A percentile compares a stretch with the other conserved stretches of the same genome.
phyloP scores from a whole-genome alignment of 2,329 filamentous ascomycete species.

The Pseudomassariella vexata region DNA sequence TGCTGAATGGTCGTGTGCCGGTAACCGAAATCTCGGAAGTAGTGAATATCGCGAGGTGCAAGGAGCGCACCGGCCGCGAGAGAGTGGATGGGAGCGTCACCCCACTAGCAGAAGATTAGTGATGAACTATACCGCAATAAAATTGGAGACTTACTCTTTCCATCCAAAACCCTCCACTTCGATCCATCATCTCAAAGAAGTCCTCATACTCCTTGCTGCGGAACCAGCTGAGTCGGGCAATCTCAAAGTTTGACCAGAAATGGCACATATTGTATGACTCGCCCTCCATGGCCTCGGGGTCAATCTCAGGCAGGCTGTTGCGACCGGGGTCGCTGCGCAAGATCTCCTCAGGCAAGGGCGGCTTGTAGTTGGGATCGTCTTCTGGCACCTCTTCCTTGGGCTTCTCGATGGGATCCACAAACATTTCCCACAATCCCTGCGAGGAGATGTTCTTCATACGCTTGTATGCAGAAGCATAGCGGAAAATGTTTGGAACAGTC shows the following conservation, averaged over 20 bases:
- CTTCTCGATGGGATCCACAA: conserved; percentile 70
- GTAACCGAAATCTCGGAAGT: conserved; percentile 98
- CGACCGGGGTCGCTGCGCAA: conserved; percentile 67
- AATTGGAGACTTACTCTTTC: conserved; percentile 62
- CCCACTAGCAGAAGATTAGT: conserved; percentile 71
- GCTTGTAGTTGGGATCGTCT: conserved; percentile 60
- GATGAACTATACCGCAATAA: conserved; percentile 28
- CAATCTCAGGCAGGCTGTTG: conserved; percentile 70
- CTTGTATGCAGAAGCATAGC: conserved; percentile 97
- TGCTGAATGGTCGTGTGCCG: conserved; percentile 98
- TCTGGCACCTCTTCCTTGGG: conserved; percentile 49
- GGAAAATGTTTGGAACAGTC: conserved; percentile 97
- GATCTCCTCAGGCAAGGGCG: conserved; percentile 73
- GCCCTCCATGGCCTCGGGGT: conserved; percentile 91
- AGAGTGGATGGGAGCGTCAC: conserved; percentile 96
- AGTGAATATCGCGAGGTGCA: conserved; percentile 79
- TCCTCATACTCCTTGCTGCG: conserved; percentile 95
- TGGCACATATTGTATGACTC: conserved; percentile 99
- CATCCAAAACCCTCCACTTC: conserved; percentile 98
- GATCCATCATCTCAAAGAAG: conserved; percentile 99
- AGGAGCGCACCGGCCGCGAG: conserved; percentile 88
- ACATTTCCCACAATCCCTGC: conserved; percentile 98
- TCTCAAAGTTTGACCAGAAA: conserved; percentile 99
- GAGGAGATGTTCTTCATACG: conserved; percentile 84
- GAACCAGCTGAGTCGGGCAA: conserved; percentile 91